These are phyloP conservation scores for Paulownia fortunei DNA, from an alignment of 257 asterid genomes.

Conservation along the genomic window DNA sequence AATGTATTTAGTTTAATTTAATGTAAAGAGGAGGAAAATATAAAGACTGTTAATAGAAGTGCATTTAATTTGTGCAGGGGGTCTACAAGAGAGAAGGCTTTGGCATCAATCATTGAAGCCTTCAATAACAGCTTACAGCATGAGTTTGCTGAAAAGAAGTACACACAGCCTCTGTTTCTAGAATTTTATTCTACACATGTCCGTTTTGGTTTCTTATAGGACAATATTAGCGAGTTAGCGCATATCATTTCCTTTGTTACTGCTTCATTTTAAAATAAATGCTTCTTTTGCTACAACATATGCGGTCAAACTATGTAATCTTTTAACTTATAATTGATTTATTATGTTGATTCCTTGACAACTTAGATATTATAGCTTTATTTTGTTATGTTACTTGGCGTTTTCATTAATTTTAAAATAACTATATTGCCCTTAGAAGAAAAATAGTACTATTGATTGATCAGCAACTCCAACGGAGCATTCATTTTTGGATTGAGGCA, in stretches of 20 bases:
- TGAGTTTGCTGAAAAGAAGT: constrained; percentile 83
- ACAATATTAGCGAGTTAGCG: not conserved
- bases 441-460: no score
- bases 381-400: not conserved
- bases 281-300: not conserved
- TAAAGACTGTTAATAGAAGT: not conserved
- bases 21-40: constrained; percentile 2
- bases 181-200: not conserved
- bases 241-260: not conserved
- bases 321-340: not conserved
- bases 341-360: not conserved
- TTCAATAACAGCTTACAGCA: constrained; percentile 74
- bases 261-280: not conserved
- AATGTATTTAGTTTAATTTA: not conserved
- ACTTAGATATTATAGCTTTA: not conserved
- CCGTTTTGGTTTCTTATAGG: constrained; percentile 1
- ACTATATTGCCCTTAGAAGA: not conserved
- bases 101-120: constrained; percentile 70
- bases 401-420: not conserved
- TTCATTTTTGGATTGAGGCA: not conserved
- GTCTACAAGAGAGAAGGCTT: constrained; percentile 84
- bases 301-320: not conserved
- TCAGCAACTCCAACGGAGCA: not conserved
- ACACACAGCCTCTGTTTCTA: not conserved
- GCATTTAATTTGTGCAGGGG: constrained; percentile 61